These are phyloP conservation scores for Backusella psychrophila DNA, from an alignment of 192 early-diverging fungal genomes.

Conservation along the genomic window DNA sequence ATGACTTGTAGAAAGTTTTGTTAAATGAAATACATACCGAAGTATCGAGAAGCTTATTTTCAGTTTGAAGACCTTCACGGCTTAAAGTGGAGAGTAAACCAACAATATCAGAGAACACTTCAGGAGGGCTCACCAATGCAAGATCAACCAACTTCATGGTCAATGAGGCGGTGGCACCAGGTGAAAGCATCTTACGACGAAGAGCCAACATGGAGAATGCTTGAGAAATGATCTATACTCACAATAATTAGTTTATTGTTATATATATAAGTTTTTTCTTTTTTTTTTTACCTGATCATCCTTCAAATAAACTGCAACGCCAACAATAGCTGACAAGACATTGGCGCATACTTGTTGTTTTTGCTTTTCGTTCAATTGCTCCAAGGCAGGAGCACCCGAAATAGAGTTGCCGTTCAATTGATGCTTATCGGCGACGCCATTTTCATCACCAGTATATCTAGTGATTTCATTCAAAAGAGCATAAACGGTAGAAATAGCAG, in stretches of 20 bases:
- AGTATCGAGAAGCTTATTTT: conserved; percentile 47
- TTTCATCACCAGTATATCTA: conserved; percentile 21
- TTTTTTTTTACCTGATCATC: conserved; percentile 42
- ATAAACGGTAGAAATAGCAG: conserved; percentile 37
- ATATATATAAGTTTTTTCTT: too few species aligned
- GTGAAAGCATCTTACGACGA: conserved; percentile 53
- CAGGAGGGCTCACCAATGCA: conserved; percentile 53
- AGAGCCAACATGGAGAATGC: conserved; percentile 65
- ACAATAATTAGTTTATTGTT: neutral
- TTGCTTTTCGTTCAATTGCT: conserved; percentile 37
- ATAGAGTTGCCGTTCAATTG: neutral
- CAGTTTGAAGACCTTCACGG: conserved; percentile 40
- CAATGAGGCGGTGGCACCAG: conserved; percentile 48
- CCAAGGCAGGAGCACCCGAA: conserved; percentile 14
- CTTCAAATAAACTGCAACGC: conserved; percentile 51
- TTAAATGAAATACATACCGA: conserved; percentile 35
- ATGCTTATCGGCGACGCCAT: neutral
- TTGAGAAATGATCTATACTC: conserved; percentile 50
- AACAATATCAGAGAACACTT: conserved; percentile 62
- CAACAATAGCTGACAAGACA: conserved; percentile 50
- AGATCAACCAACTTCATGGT: conserved; percentile 58
- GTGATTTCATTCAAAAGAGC: conserved; percentile 38
- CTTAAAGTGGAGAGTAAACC: conserved; percentile 45
- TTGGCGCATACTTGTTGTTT: conserved; percentile 50
- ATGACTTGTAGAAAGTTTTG: neutral